Base-by-base conservation (phyloP, 2,329 filamentous ascomycete species). In the Penicillium sp. region DNA sequence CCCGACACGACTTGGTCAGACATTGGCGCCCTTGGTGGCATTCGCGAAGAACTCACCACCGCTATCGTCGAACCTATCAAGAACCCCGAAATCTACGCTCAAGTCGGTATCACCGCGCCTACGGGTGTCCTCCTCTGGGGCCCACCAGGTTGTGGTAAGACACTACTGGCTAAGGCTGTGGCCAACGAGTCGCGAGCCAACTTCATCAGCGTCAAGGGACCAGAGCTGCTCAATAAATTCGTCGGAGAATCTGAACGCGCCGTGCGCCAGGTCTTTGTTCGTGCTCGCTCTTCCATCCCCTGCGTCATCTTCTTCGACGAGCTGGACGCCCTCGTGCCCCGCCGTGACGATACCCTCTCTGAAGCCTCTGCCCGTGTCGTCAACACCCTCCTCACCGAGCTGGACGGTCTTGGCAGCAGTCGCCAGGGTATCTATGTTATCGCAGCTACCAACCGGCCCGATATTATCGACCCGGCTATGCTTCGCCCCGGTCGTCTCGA, bases 241-340 rank as follows among this genome's bases (percentile, higher is more conserved):
- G 93, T 99, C 10, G 95, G 95, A 67, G 95, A 99, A 78, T 96
- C 92, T 6, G 95, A 99, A 79, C 89, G 94, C 11, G 92, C 93
- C 0, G 90, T 99, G 1, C 88, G 95, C 25, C 92, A 96, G 74
- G 90, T 98, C 0, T 99, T 99, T 77, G 87, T 89, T 65, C 89
- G 94, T 16, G 95, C 95, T 0, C 87, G 93, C 55, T 90, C 90
- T 0, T 94, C 90, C 7, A 85, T 93, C 0, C 95, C 95, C 0
- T 98, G 94, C 73, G 92, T 99, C 57, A 89, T 99, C 60, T 98
- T 99, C 84, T 98, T 99, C 73, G 95, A 99, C 75, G 95, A 99
- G 79, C 85, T 99, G 55, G 95, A 99, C 77, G 94, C 95, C 0
- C 82, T 99, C 2, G 93, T 95, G 0, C 93, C 94, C 0, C 88